Percentiles rank a stretch among this genome's conserved stretches.
phyloP scores from a whole-genome alignment of 768 basidiomycete genomes.

The Amanita rubescens region DNA sequence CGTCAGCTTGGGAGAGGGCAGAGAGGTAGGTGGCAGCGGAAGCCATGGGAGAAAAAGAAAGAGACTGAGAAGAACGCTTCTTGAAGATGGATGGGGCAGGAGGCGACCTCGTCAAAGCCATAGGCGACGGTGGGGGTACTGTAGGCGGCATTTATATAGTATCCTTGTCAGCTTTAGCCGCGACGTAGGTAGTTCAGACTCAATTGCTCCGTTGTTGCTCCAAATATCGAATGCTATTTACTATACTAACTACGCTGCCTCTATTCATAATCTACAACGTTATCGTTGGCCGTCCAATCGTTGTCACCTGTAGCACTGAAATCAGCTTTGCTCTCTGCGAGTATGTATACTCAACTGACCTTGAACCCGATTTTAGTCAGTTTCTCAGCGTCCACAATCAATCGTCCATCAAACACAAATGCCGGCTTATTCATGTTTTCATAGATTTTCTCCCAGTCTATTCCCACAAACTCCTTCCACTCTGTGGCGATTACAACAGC shows the following conservation, averaged over 20 bases:
- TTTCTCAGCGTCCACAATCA: constrained; percentile 76
- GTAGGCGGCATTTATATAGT: constrained; percentile 15
- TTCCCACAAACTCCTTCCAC: constrained; percentile 93
- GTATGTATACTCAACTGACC: constrained; percentile 27
- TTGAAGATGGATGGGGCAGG: constrained; percentile 53
- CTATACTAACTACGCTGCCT: background rate
- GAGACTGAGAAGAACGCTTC: constrained; percentile 35
- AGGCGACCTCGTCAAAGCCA: constrained; percentile 49
- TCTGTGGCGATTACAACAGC: constrained; percentile 95
- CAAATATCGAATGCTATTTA: background rate
- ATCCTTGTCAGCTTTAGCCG: no score
- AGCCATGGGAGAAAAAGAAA: constrained; percentile 18
- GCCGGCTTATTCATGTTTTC: constrained; percentile 94
- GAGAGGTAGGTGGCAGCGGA: constrained; percentile 38
- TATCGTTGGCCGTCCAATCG: constrained; percentile 1
- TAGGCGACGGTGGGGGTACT: constrained; percentile 45
- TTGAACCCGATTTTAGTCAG: constrained; percentile 88
- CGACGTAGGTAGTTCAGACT: no score
- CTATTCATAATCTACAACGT: background rate
- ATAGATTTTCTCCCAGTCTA: constrained; percentile 89
- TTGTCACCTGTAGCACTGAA: constrained; percentile 5
- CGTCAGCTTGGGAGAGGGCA: constrained; percentile 47
- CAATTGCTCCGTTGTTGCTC: no score
- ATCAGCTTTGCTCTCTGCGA: background rate
- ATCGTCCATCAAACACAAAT: constrained; percentile 90